Conservation (phyloP, 2,329 filamentous ascomycete genomes). For the Fusarium bactridioides region DNA sequence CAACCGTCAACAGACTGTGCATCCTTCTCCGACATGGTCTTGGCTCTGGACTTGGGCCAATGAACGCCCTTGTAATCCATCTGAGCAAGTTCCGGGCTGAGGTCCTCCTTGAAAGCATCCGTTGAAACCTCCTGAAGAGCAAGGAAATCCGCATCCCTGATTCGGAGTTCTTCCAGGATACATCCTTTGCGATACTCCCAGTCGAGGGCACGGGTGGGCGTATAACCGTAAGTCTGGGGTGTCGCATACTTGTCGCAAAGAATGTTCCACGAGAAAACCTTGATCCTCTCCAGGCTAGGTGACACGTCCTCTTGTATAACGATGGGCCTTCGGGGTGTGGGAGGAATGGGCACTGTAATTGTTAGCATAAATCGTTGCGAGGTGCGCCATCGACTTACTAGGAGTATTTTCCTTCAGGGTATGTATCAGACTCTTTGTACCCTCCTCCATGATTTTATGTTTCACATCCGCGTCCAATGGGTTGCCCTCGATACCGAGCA, state of each 20-base stretch:
- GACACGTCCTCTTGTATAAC: constrained; percentile 75
- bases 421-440: constrained; percentile 84
- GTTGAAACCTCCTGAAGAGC: constrained; percentile 94
- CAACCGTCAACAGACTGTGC: constrained; percentile 93
- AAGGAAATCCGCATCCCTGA: constrained; percentile 85
- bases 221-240: constrained; percentile 85
- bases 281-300: constrained; percentile 73
- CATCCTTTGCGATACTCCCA: constrained; percentile 89
- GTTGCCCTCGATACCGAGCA: constrained; percentile 92
- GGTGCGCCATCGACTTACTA: constrained; percentile 63
- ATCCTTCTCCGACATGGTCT: constrained; percentile 91
- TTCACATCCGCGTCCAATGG: constrained; percentile 80
- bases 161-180: constrained; percentile 83
- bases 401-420: constrained; percentile 85
- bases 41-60: constrained; percentile 87
- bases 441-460: constrained; percentile 83
- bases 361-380: constrained; percentile 31
- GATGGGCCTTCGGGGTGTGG: constrained; percentile 78
- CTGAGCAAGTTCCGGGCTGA: constrained; percentile 84
- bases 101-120: constrained; percentile 90
- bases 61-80: constrained; percentile 94
- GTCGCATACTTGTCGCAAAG: constrained; percentile 95
- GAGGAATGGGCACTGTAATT: constrained; percentile 75
- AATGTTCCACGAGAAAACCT: constrained; percentile 93
- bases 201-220: constrained; percentile 78